Evolutionary conservation across 2,329 filamentous ascomycete species (phyloP).

Genomic region (Aureobasidium melanogenum): DNA sequence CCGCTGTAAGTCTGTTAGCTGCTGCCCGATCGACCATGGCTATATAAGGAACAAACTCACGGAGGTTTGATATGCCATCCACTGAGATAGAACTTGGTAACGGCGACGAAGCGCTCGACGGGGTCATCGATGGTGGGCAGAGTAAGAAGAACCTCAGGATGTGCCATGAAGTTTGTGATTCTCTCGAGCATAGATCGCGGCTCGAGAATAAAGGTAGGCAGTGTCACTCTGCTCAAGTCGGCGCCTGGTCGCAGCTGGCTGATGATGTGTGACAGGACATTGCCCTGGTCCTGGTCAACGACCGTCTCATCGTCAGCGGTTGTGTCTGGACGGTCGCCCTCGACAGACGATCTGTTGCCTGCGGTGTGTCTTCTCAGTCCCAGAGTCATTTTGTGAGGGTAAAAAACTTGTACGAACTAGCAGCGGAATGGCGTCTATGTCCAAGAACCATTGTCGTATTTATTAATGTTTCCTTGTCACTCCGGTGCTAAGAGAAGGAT

Average conservation of each 20-base stretch:
- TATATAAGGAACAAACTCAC: conserved; percentile 46
- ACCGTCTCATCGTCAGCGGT: conserved; percentile 54
- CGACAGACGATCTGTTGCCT: conserved; percentile 35
- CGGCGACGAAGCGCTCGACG: conserved; percentile 78
- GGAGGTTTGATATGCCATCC: conserved; percentile 98
- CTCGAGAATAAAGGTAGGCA: conserved; percentile 96
- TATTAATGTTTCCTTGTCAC: neutral
- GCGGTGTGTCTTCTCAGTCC: conserved; percentile 9
- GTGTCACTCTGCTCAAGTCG: conserved; percentile 84
- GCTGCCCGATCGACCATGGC: neutral
- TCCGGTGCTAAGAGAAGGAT: neutral
- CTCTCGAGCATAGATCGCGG: conserved; percentile 96
- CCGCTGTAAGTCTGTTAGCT: conserved; percentile 47
- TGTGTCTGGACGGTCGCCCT: conserved; percentile 32
- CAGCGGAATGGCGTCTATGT: conserved; percentile 39
- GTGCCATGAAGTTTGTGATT: conserved; percentile 99
- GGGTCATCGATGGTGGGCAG: conserved; percentile 86
- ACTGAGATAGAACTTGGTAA: conserved; percentile 96
- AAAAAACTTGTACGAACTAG: conserved; percentile 27
- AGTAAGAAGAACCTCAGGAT: conserved; percentile 86
- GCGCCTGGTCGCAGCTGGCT: conserved; percentile 92
- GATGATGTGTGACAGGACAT: conserved; percentile 95
- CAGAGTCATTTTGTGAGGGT: neutral
- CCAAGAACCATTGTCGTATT: conserved; percentile 36
- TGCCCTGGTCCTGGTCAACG: conserved; percentile 87